phyloP scores from a whole-genome alignment of 78 protist species.

The Pigoraptor vietnamica region DNA sequence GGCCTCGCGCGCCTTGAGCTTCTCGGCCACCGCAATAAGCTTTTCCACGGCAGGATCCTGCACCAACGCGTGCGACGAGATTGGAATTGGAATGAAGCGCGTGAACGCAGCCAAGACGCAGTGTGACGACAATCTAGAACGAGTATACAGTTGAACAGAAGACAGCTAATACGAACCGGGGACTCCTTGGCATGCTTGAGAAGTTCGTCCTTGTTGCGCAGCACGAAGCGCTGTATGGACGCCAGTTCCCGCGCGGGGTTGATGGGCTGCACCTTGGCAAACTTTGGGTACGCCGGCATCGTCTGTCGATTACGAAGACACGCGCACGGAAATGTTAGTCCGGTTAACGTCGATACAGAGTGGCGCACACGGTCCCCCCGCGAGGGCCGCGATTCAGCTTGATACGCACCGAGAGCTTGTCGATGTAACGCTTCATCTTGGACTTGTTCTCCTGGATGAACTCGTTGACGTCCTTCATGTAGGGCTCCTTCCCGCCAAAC shows the following conservation, averaged over 20 bases:
- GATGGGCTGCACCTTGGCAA: not conserved
- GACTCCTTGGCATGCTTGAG: not conserved
- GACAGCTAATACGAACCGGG: not conserved
- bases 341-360: no score
- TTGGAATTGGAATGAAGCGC: no score
- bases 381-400: no score
- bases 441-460: conserved; percentile 39
- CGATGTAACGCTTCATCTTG: conserved; percentile 36
- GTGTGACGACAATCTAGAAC: no score
- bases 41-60: not conserved
- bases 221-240: not conserved
- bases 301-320: not conserved
- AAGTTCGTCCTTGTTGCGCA: not conserved
- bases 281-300: not conserved
- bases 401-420: not conserved
- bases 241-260: not conserved
- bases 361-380: no score
- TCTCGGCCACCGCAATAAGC: not conserved
- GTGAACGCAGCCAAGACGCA: no score
- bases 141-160: no score
- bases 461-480: conserved; percentile 50
- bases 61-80: no score
- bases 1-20: not conserved
- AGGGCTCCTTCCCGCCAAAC: conserved; percentile 55
- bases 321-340: no score